Conservation (phyloP, 495 filamentous ascomycete species). For the Rhypophila decipiens region DNA sequence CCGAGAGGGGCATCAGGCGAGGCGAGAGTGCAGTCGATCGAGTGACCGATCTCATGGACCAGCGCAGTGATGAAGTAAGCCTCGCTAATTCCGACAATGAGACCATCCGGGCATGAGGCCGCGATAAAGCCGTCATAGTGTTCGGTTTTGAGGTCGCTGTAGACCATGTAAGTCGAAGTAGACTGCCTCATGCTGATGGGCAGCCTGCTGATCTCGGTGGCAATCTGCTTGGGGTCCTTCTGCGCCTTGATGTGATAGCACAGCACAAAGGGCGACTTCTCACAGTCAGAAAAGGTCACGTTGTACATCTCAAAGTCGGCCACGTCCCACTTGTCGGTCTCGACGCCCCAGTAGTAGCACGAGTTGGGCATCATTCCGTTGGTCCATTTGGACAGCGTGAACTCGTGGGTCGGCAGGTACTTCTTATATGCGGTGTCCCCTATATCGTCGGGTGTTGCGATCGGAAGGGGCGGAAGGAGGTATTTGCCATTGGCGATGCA, state of each 20-base stretch:
- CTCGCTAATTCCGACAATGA: conserved; percentile 7
- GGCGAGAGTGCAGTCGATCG: conserved; percentile 5
- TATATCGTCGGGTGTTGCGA: conserved; percentile 1
- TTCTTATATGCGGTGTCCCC: conserved; percentile 6
- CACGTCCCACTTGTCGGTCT: conserved; percentile 4
- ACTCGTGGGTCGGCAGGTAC: conserved; percentile 6
- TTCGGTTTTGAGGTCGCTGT: conserved; percentile 2
- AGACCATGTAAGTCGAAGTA: conserved; percentile 2
- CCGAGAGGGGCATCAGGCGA: conserved; percentile 1
- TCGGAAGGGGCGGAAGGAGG: conserved; percentile 8
- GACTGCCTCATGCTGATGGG: conserved; percentile 4
- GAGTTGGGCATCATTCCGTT: conserved; percentile 10
- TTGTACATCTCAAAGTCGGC: conserved; percentile 12
- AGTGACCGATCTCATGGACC: conserved; percentile 10
- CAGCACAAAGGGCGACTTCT: neutral
- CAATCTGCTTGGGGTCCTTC: neutral
- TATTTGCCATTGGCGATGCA: conserved; percentile 13
- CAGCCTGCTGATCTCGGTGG: conserved; percentile 4
- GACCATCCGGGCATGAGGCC: neutral
- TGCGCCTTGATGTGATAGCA: conserved; percentile 1
- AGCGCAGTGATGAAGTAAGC: conserved; percentile 11
- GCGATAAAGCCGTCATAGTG: conserved; percentile 10
- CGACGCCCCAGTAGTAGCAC: conserved; percentile 14
- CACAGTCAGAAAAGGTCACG: conserved; percentile 15
- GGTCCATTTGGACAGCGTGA: conserved; percentile 9